A percentile compares a stretch with the other conserved stretches of the same genome.
Evolutionary conservation across 495 filamentous ascomycete species (phyloP).

Genomic region (Saxispiralis lemnorum): DNA sequence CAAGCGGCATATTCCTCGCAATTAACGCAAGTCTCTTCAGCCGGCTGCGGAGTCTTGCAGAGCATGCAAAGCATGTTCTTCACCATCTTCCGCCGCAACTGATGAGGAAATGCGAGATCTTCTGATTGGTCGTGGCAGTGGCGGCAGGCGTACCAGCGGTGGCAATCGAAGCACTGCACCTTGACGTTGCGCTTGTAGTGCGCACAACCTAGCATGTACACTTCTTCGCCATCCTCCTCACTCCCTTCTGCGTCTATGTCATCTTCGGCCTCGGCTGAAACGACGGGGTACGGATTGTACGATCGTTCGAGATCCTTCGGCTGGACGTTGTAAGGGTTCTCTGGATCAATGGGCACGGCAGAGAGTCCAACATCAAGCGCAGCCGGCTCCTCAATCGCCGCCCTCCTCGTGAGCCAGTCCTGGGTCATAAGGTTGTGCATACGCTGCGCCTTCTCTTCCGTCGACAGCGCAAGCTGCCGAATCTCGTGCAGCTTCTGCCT

Average conservation of each 20-base stretch:
- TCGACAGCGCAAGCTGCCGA: constrained; percentile 43
- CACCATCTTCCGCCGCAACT: constrained; percentile 61
- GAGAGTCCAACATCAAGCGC: neutral
- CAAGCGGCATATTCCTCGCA: constrained; percentile 67
- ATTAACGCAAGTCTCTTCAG: constrained; percentile 52
- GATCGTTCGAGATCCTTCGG: constrained; percentile 55
- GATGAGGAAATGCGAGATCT: constrained; percentile 39
- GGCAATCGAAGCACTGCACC: constrained; percentile 75
- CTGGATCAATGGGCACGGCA: constrained; percentile 14
- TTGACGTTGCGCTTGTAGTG: constrained; percentile 96
- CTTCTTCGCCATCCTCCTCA: constrained; percentile 12
- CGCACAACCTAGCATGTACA: constrained; percentile 50
- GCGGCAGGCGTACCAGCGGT: constrained; percentile 85
- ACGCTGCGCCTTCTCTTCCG: constrained; percentile 58
- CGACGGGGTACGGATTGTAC: constrained; percentile 34
- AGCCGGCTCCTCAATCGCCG: neutral
- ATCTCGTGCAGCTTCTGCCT: constrained; percentile 64
- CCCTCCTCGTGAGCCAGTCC: constrained; percentile 36
- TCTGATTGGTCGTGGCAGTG: constrained; percentile 84
- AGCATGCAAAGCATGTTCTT: constrained; percentile 98
- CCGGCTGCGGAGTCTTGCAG: constrained; percentile 71
- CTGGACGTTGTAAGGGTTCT: constrained; percentile 49
- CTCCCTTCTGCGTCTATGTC: constrained; percentile 30
- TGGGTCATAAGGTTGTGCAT: constrained; percentile 75
- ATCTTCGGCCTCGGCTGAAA: constrained; percentile 28